These are phyloP conservation scores for Telfairia occidentalis DNA, from an alignment of 331 rosid genomes.

Conservation along the genomic window DNA sequence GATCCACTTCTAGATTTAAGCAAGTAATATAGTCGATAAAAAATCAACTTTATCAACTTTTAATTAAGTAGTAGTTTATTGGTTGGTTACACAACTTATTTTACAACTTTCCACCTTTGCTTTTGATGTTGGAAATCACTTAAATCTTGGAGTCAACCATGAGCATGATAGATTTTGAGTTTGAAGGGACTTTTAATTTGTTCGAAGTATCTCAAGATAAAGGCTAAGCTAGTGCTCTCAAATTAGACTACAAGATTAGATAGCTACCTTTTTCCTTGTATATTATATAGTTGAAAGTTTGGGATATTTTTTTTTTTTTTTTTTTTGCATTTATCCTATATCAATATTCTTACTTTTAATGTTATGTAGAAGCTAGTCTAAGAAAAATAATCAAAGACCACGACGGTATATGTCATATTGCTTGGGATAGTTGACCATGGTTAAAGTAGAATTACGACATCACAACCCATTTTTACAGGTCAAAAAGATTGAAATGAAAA, in stretches of 20 bases:
- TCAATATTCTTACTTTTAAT: background rate
- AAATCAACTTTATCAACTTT: background rate
- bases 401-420: background rate
- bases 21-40: background rate
- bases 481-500: background rate
- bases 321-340: background rate
- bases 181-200: background rate
- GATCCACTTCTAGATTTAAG: slow-evolving; percentile 4
- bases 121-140: slow-evolving; percentile 7
- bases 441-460: background rate
- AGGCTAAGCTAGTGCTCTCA: background rate
- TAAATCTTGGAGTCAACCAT: background rate
- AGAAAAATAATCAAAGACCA: background rate
- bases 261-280: background rate
- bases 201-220: slow-evolving; percentile 6
- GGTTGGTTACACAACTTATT: background rate
- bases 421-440: background rate
- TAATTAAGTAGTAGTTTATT: background rate
- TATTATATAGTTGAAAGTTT: background rate
- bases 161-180: background rate
- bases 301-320: background rate
- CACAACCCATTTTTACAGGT: background rate
- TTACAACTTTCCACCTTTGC: slow-evolving; percentile 1
- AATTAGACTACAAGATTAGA: background rate
- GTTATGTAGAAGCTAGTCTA: background rate